Evolutionary conservation across 495 filamentous ascomycete species (phyloP).

Genomic region (Penicillium coprophilum): DNA sequence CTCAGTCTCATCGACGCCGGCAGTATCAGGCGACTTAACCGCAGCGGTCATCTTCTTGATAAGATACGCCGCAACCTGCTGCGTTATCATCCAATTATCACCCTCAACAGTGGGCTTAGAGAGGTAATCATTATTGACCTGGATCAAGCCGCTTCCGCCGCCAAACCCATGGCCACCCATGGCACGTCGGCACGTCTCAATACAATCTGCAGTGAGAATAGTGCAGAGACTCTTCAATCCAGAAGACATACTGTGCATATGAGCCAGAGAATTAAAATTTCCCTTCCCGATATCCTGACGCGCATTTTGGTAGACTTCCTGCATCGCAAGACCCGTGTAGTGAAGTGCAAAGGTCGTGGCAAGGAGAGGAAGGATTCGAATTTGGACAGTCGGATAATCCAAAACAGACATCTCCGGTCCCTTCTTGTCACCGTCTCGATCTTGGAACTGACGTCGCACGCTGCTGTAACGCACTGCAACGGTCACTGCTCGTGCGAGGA

Average conservation of each 20-base stretch:
- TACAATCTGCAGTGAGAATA: constrained; percentile 48
- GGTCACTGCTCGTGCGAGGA: constrained; percentile 49
- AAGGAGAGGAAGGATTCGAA: constrained; percentile 48
- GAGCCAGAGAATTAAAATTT: constrained; percentile 41
- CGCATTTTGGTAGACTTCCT: constrained; percentile 36
- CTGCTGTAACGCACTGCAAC: constrained; percentile 47
- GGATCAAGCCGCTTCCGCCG: constrained; percentile 47
- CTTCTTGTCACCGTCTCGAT: constrained; percentile 39
- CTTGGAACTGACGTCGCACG: constrained; percentile 46
- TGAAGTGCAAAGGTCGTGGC: constrained; percentile 51
- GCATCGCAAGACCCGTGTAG: constrained; percentile 48
- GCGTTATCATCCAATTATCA: constrained; percentile 56
- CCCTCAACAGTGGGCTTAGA: constrained; percentile 53
- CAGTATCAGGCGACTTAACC: constrained; percentile 19
- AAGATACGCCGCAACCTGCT: constrained; percentile 48
- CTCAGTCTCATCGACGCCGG: constrained; percentile 24
- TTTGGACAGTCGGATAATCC: constrained; percentile 51
- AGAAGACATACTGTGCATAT: constrained; percentile 50
- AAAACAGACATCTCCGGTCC: constrained; percentile 45
- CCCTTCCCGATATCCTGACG: constrained; percentile 42
- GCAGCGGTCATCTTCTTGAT: constrained; percentile 49
- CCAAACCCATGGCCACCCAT: constrained; percentile 53
- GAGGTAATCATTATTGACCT: constrained; percentile 48
- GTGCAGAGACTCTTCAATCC: constrained; percentile 53
- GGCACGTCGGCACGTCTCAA: constrained; percentile 49